Conservation (phyloP, 495 filamentous ascomycete species). For the Penicillium cinerascens region DNA sequence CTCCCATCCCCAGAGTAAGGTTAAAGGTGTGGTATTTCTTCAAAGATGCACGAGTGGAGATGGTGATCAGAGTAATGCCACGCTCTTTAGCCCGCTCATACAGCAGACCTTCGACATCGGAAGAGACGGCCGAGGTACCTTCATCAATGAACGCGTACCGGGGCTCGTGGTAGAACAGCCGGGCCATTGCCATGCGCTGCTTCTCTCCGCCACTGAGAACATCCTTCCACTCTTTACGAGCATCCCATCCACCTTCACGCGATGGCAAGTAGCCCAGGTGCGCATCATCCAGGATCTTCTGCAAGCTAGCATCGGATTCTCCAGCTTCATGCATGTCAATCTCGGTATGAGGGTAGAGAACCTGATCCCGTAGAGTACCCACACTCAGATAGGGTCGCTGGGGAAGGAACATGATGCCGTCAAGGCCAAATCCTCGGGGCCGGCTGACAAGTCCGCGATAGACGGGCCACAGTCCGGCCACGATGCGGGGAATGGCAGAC, state of each 20-base stretch:
- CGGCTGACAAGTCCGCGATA: slow-evolving; percentile 89
- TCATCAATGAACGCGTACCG: slow-evolving; percentile 93
- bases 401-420: slow-evolving; percentile 97
- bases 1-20: slow-evolving; percentile 73
- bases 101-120: slow-evolving; percentile 89
- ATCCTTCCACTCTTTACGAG: slow-evolving; percentile 97
- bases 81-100: slow-evolving; percentile 90
- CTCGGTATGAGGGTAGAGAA: slow-evolving; percentile 95
- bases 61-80: slow-evolving; percentile 91
- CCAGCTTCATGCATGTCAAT: slow-evolving; percentile 86
- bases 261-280: slow-evolving; percentile 83
- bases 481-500: slow-evolving; percentile 79
- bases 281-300: slow-evolving; percentile 74
- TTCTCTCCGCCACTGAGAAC: slow-evolving; percentile 97
- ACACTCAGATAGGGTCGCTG: slow-evolving; percentile 91
- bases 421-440: slow-evolving; percentile 72
- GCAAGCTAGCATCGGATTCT: slow-evolving; percentile 69
- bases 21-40: slow-evolving; percentile 95
- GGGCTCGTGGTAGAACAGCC: slow-evolving; percentile 91
- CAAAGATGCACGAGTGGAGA: slow-evolving; percentile 85
- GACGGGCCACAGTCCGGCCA: slow-evolving; percentile 93
- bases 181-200: slow-evolving; percentile 86
- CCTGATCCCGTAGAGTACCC: slow-evolving; percentile 94
- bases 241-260: slow-evolving; percentile 95
- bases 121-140: slow-evolving; percentile 87